These are phyloP conservation scores for Alnus rubra DNA, from an alignment of 306 rosid genomes.

Conservation along the genomic window DNA sequence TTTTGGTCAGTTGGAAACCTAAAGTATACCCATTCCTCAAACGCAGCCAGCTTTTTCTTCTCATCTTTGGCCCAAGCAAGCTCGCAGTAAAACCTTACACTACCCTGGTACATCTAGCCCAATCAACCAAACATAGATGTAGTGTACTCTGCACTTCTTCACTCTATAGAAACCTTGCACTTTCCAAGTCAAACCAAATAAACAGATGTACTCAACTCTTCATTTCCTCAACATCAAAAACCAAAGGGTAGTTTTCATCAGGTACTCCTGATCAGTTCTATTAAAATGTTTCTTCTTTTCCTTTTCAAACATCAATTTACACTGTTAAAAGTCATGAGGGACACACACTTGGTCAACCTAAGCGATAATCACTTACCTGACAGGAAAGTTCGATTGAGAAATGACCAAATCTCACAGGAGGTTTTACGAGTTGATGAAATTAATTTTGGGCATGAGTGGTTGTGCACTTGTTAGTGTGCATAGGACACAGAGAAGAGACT, in stretches of 20 bases:
- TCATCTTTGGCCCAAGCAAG: not conserved
- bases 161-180: not conserved
- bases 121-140: not conserved
- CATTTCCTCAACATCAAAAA: not conserved
- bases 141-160: not conserved
- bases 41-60: not conserved
- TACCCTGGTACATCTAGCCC: not conserved
- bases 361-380: conserved; percentile 9
- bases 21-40: not conserved
- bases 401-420: conserved; percentile 4
- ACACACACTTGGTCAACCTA: conserved; percentile 8
- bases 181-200: not conserved
- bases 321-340: not conserved
- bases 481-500: conserved; percentile 34
- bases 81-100: not conserved
- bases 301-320: conserved; percentile 12
- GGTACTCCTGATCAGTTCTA: not conserved
- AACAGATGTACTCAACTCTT: not conserved
- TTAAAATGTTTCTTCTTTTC: not conserved
- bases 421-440: conserved; percentile 17
- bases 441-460: conserved; percentile 7
- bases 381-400: not conserved
- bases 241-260: not conserved
- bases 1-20: not conserved
- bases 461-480: conserved; percentile 21